Evolutionary conservation across 2,329 filamentous ascomycete species (phyloP), one percentile per base, ranked within the genome.

Genomic region (Penicillium corylophilum): DNA sequence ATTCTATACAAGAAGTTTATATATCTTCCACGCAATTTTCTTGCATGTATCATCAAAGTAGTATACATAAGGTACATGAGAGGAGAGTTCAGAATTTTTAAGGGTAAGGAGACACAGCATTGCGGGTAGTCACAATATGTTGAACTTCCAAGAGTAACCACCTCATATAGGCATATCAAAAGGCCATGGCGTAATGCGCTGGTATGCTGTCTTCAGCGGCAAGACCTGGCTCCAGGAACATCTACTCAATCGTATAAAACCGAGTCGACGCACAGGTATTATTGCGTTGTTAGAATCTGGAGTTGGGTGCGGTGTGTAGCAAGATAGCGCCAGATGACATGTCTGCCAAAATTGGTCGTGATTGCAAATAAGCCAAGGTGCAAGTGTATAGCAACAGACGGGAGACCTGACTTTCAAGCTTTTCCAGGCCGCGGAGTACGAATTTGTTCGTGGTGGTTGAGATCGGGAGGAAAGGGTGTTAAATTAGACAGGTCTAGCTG

Each of bases 131-230:
- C n/a, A n/a, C n/a, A n/a, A n/a, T n/a, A n/a, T n/a, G n/a, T n/a
- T n/a, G n/a, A n/a, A n/a, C n/a, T n/a, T n/a, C n/a, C n/a, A n/a
- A n/a, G n/a, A n/a, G n/a, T n/a, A n/a, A n/a, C n/a, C n/a, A n/a
- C n/a, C n/a, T 10, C 20, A 46, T 22, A 22, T 10, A 40, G 33
- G 35, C 20, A 47, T n/a, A 40, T 47, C 35, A 47, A 47, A 47
- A 8, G 35, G 44, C 44, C 35, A 47, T n/a, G n/a, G n/a, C n/a
- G n/a, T n/a, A n/a, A 33, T 16, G 15, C 15, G 5, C 15, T 16
- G 31, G 15, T n/a, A 16, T 33, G 31, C 8, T 33, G 5, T 6
- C 31, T 16, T 33, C 2, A 33, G 15, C 16, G 3, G 31, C 5
- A 3, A 16, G 3, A 33, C 16, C 2, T 16, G 31, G 6, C 31